Percentiles rank a stretch among this genome's conserved stretches.
Evolutionary conservation across 129 eudicot genomes (phyloP).

Genomic region (Lactuca saligna): DNA sequence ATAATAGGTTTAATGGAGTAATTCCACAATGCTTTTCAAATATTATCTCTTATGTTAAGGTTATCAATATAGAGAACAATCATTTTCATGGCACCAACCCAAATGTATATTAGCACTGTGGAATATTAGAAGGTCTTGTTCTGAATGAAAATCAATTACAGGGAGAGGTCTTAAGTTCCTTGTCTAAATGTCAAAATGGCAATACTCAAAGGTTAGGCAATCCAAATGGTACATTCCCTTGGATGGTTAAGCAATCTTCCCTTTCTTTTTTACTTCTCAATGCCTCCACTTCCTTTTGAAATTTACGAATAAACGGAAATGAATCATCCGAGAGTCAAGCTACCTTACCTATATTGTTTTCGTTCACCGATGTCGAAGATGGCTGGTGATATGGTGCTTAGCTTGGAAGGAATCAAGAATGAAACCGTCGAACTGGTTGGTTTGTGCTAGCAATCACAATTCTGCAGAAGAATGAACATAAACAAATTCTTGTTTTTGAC

Average conservation of each 20-base stretch:
- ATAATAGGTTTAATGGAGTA: constrained; percentile 28
- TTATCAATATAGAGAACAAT: constrained; percentile 26
- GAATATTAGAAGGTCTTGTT: constrained; percentile 12
- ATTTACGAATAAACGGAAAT: not conserved
- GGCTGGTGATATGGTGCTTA: too few species aligned
- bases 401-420: too few species aligned
- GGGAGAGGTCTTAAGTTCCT: constrained; percentile 39
- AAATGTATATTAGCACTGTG: constrained; percentile 2
- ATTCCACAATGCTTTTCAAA: constrained; percentile 32
- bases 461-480: too few species aligned
- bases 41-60: not conserved
- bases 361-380: too few species aligned
- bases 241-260: constrained; percentile 37
- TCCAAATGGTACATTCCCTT: constrained; percentile 31
- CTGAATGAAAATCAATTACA: constrained; percentile 30
- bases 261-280: constrained; percentile 19
- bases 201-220: constrained; percentile 35
- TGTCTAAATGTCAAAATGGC: constrained; percentile 26
- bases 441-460: too few species aligned
- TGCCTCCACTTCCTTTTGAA: not conserved
- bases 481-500: too few species aligned
- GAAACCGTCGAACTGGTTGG: too few species aligned
- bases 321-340: constrained; percentile 23
- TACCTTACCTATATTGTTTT: not conserved
- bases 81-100: constrained; percentile 33